Conservation (phyloP, 2,329 filamentous ascomycete genomes). For the Periconia sp. region DNA sequence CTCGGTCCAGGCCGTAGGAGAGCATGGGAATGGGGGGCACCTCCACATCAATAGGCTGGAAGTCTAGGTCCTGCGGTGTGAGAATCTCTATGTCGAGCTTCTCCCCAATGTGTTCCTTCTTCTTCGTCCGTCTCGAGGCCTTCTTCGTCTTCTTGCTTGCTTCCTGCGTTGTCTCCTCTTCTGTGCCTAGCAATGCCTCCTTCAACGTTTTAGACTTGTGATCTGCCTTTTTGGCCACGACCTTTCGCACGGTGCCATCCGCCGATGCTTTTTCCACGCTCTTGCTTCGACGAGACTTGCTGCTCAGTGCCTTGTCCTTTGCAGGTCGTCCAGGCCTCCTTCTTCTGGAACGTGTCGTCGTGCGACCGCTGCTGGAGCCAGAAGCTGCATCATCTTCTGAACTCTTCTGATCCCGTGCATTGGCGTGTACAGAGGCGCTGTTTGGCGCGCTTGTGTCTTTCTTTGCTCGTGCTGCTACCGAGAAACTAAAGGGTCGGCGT, state of each 20-base stretch:
- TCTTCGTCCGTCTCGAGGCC: conserved; percentile 10
- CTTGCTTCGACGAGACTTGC: background rate
- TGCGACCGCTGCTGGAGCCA: too few relatives aligned
- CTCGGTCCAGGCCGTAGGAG: conserved; percentile 78
- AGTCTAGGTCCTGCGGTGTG: conserved; percentile 35
- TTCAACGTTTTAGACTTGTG: conserved; percentile 24
- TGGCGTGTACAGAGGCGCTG: too few relatives aligned
- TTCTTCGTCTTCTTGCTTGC: conserved; percentile 7
- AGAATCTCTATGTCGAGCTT: conserved; percentile 30
- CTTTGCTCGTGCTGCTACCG: too few relatives aligned
- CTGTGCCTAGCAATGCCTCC: conserved; percentile 26
- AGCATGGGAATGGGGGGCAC: conserved; percentile 66
- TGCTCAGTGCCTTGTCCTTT: conserved; percentile 8
- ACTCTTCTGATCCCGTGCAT: too few relatives aligned
- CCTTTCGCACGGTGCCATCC: too few relatives aligned
- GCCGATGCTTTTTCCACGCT: conserved; percentile 2
- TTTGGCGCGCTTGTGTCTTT: too few relatives aligned
- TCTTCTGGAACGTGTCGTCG: too few relatives aligned
- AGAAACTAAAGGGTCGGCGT: conserved; percentile 24
- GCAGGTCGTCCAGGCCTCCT: too few relatives aligned
- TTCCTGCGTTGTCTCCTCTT: conserved; percentile 1
- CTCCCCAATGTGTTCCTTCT: conserved; percentile 10
- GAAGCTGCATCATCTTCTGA: too few relatives aligned
- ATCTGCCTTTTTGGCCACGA: too few relatives aligned
- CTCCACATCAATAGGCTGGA: conserved; percentile 50